These are phyloP conservation scores for Syncephalis fuscata DNA, from an alignment of 371 early-diverging fungal species.

Conservation along the genomic window DNA sequence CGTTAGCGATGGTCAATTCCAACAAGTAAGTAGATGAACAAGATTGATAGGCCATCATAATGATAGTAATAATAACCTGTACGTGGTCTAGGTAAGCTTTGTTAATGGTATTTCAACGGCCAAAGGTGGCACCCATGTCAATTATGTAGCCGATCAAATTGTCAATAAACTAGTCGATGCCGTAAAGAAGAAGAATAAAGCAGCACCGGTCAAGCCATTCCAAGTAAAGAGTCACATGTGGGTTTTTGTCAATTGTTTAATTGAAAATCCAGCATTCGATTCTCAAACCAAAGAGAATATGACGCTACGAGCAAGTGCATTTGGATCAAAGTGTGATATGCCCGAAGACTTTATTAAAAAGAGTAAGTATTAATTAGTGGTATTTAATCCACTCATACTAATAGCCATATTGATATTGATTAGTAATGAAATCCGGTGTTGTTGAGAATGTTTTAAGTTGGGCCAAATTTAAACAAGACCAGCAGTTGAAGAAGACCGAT, in stretches of 20 bases:
- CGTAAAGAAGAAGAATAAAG: conserved; percentile 75
- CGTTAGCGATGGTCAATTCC: conserved; percentile 88
- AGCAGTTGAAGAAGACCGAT: conserved; percentile 89
- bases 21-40: conserved; percentile 59
- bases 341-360: conserved; percentile 71
- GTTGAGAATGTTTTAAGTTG: conserved; percentile 69
- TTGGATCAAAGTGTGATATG: conserved; percentile 81
- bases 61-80: neutral
- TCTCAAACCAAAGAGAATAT: conserved; percentile 99
- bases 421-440: conserved; percentile 51
- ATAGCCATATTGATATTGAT: conserved; percentile 14
- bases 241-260: conserved; percentile 93
- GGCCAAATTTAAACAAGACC: conserved; percentile 71
- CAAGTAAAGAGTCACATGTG: conserved; percentile 89
- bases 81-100: conserved; percentile 58
- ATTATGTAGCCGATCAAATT: conserved; percentile 82
- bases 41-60: conserved; percentile 8
- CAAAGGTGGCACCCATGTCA: conserved; percentile 97
- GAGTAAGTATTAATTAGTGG: conserved; percentile 17
- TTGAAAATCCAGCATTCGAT: conserved; percentile 98
- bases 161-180: conserved; percentile 53
- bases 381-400: neutral
- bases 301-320: conserved; percentile 67
- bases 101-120: conserved; percentile 97
- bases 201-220: conserved; percentile 62